Conservation (phyloP, 805 yeast genomes). For the Candida piceae region DNA sequence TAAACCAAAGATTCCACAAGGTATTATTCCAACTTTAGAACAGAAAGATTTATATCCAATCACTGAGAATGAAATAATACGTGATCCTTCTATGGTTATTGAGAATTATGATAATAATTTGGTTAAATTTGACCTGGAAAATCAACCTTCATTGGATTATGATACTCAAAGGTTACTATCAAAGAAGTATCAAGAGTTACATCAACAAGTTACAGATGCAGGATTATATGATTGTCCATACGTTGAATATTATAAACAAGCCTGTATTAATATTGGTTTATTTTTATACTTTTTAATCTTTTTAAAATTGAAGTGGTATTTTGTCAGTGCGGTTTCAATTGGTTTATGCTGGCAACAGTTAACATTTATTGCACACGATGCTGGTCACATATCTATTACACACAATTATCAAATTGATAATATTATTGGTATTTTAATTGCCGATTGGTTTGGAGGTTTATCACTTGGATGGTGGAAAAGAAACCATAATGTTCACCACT, state of each 20-base stretch:
- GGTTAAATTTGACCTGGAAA: conserved; percentile 49
- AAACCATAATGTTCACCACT: conserved; percentile 89
- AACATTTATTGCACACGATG: conserved; percentile 84
- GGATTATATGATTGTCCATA: conserved; percentile 74
- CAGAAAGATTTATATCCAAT: conserved; percentile 35
- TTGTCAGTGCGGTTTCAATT: conserved; percentile 55
- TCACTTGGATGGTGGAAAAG: conserved; percentile 95
- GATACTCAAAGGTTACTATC: conserved; percentile 58
- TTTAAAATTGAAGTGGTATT: conserved; percentile 40
- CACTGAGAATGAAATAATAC: conserved; percentile 27
- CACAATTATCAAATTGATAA: conserved; percentile 77
- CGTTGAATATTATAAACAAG: conserved; percentile 66
- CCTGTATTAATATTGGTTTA: conserved; percentile 52
- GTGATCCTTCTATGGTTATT: conserved; percentile 52
- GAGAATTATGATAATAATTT: conserved; percentile 54
- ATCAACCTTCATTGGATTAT: conserved; percentile 62
- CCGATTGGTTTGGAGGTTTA: conserved; percentile 81
- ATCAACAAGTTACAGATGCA: conserved; percentile 44
- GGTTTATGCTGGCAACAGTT: conserved; percentile 88
- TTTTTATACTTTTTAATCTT: conserved; percentile 46
- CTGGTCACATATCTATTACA: conserved; percentile 81
- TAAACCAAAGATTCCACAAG: conserved; percentile 49
- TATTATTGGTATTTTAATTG: conserved; percentile 64
- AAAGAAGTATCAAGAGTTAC: conserved; percentile 55
- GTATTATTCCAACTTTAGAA: conserved; percentile 35